Evolutionary conservation across 164 flowering plant species (phyloP).

Genomic region (Malania oleifera): DNA sequence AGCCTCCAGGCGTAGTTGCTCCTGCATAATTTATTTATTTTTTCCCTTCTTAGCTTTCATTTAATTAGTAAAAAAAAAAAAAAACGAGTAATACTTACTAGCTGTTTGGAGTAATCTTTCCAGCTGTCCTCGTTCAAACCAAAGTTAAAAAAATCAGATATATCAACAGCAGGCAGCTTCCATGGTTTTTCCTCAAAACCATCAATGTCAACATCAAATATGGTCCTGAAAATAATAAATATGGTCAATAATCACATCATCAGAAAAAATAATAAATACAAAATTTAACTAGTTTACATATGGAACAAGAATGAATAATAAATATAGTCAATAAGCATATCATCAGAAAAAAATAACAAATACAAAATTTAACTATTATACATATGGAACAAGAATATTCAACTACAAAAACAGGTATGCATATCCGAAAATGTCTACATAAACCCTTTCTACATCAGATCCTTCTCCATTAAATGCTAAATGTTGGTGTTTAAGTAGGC

Average conservation of each 20-base stretch:
- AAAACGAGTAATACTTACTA: conserved; percentile 41
- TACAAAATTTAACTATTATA: too few species aligned
- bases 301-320: background rate
- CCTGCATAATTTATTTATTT: conserved; percentile 42
- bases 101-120: conserved; percentile 87
- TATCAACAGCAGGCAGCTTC: conserved; percentile 69
- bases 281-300: background rate
- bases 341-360: too few species aligned
- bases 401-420: too few species aligned
- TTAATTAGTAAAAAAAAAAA: background rate
- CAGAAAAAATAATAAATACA: background rate
- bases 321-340: too few species aligned
- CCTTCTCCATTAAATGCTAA: too few species aligned
- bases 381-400: too few species aligned
- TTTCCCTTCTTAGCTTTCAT: conserved; percentile 3
- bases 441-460: too few species aligned
- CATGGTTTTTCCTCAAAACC: conserved; percentile 87
- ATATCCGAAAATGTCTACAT: too few species aligned
- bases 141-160: conserved; percentile 85
- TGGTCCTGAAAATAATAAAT: conserved; percentile 54
- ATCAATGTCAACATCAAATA: conserved; percentile 91
- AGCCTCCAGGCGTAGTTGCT: conserved; percentile 79
- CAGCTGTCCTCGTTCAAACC: conserved; percentile 85
- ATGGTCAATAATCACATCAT: background rate
- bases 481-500: too few species aligned